Evolutionary conservation across 305 asterid genomes (phyloP).

Genomic region (Plantago coronopus): DNA sequence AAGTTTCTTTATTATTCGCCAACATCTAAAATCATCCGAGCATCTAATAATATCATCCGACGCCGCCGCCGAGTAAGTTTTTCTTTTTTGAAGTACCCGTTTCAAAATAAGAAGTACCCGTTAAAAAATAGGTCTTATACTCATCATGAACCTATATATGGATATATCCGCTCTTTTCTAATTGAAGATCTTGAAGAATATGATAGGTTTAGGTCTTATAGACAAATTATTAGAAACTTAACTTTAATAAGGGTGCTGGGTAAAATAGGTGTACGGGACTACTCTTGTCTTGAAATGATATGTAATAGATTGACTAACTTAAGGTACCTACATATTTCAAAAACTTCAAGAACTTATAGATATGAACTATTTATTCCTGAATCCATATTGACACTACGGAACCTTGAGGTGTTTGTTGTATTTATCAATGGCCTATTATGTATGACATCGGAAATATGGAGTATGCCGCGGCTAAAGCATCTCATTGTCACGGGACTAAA

Average conservation of each 20-base stretch:
- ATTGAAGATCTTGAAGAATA: neutral
- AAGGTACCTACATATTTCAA: constrained; percentile 26
- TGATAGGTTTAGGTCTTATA: neutral
- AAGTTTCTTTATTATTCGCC: constrained; percentile 26
- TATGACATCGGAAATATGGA: constrained; percentile 36
- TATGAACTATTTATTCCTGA: constrained; percentile 22
- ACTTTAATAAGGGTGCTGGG: constrained; percentile 26
- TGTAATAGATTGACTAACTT: constrained; percentile 23
- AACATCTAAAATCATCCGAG: neutral
- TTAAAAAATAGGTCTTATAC: too few species aligned
- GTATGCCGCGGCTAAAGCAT: constrained; percentile 34
- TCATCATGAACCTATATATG: neutral
- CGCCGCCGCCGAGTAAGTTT: constrained; percentile 30
- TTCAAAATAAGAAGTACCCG: too few species aligned
- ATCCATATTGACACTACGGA: constrained; percentile 16
- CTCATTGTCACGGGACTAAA: too few species aligned
- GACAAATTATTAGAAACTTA: neutral
- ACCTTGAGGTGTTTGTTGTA: constrained; percentile 31
- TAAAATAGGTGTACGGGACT: constrained; percentile 21
- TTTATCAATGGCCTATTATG: too few species aligned
- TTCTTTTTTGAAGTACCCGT: constrained; percentile 17
- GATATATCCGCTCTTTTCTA: neutral
- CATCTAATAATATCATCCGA: neutral
- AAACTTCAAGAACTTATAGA: neutral
- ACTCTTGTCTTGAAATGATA: constrained; percentile 24